phyloP scores from a whole-genome alignment of 2,329 filamentous ascomycete genomes.

The Phymatotrichopsis omnivora region DNA sequence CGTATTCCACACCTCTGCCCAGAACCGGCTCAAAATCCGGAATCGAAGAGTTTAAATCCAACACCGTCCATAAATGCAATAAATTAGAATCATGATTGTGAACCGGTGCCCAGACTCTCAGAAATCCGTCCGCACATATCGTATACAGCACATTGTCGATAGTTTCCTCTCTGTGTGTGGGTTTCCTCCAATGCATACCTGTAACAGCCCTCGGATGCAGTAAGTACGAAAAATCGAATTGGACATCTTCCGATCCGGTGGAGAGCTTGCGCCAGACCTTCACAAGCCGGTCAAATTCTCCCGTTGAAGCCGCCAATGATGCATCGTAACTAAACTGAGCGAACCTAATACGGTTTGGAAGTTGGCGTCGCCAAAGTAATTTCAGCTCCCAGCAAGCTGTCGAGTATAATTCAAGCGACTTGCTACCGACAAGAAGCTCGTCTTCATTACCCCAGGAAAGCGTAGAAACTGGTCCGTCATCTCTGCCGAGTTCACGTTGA shows the following conservation, averaged over 20 bases:
- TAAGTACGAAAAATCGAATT: slow-evolving; percentile 85
- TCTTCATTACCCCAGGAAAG: slow-evolving; percentile 82
- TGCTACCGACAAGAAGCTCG: slow-evolving; percentile 71
- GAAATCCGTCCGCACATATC: slow-evolving; percentile 65
- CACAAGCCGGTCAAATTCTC: slow-evolving; percentile 67
- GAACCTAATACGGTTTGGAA: slow-evolving; percentile 64
- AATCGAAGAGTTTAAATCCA: slow-evolving; percentile 66
- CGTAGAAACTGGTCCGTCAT: slow-evolving; percentile 43
- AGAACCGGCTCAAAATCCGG: slow-evolving; percentile 34
- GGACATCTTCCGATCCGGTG: slow-evolving; percentile 70
- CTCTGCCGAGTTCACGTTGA: slow-evolving; percentile 43
- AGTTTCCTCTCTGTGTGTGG: slow-evolving; percentile 64
- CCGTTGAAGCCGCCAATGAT: slow-evolving; percentile 71
- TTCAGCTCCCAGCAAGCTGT: slow-evolving; percentile 34
- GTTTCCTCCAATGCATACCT: slow-evolving; percentile 73
- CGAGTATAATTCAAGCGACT: slow-evolving; percentile 59
- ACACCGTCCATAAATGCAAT: slow-evolving; percentile 66
- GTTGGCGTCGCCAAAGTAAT: slow-evolving; percentile 57
- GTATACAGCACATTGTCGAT: slow-evolving; percentile 86
- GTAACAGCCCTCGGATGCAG: slow-evolving; percentile 75
- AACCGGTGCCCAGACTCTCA: slow-evolving; percentile 74
- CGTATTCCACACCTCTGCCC: slow-evolving; percentile 30
- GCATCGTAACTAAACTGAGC: slow-evolving; percentile 79
- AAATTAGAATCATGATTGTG: slow-evolving; percentile 62
- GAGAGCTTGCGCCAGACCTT: slow-evolving; percentile 88